Conservation (phyloP, 2,329 filamentous ascomycete species). For the Fusarium annulatum region DNA sequence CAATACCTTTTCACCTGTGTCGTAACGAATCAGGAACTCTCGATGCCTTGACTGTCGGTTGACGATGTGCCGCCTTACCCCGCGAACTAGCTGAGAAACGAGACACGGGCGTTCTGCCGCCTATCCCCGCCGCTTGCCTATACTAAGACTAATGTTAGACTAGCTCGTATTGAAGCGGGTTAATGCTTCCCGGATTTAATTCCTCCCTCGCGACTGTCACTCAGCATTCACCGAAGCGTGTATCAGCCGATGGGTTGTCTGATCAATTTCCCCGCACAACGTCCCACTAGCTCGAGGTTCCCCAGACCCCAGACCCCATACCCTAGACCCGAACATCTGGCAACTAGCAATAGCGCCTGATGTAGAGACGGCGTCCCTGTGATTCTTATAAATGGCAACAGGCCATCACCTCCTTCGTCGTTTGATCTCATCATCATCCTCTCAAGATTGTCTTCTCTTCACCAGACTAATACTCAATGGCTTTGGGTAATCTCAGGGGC, state of each 20-base stretch:
- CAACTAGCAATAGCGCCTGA: neutral
- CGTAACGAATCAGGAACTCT: neutral
- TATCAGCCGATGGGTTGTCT: neutral
- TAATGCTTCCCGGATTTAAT: neutral
- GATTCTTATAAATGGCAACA: neutral
- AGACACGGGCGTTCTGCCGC: neutral
- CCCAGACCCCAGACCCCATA: neutral
- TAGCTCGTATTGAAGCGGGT: neutral
- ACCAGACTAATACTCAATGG: neutral
- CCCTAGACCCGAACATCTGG: neutral
- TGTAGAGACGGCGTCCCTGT: neutral
- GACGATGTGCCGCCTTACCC: neutral
- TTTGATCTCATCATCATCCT: no score
- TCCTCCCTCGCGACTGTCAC: neutral
- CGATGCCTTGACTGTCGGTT: neutral
- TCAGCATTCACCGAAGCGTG: neutral
- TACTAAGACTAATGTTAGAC: neutral
- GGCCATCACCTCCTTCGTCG: neutral
- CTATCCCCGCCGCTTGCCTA: neutral
- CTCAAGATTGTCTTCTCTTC: no score
- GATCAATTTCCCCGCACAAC: neutral
- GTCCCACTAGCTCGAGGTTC: neutral
- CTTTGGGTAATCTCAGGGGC: neutral
- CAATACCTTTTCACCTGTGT: neutral
- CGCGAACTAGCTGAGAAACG: neutral